Evolutionary conservation across 345 rosid genomes (phyloP).

Genomic region (Populus alba): DNA sequence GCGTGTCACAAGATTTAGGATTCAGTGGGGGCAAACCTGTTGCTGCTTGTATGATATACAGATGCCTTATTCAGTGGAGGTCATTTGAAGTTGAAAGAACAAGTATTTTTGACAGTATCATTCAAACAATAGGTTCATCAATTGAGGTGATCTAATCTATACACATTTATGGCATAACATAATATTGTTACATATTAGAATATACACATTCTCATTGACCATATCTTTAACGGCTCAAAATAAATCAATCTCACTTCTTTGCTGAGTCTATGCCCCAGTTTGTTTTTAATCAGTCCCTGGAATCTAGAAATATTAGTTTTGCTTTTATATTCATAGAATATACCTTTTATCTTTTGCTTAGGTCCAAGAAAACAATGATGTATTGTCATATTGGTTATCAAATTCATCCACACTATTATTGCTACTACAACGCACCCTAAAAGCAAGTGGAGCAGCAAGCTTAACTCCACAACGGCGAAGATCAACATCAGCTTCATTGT

Average conservation of each 20-base stretch:
- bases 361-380: slow-evolving; percentile 30
- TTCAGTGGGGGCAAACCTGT: slow-evolving; percentile 78
- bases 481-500: slow-evolving; percentile 22
- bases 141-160: slow-evolving; percentile 47
- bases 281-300: too few species aligned
- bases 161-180: not conserved
- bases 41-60: slow-evolving; percentile 86
- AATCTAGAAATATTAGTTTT: too few species aligned
- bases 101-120: slow-evolving; percentile 77
- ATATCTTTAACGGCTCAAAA: too few species aligned
- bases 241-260: too few species aligned
- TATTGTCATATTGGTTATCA: slow-evolving; percentile 31
- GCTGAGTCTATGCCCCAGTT: too few species aligned
- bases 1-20: slow-evolving; percentile 81
- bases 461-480: slow-evolving; percentile 34
- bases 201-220: too few species aligned
- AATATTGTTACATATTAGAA: too few species aligned
- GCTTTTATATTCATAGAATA: too few species aligned
- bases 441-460: slow-evolving; percentile 33
- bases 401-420: slow-evolving; percentile 27
- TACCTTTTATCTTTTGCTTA: not conserved
- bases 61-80: slow-evolving; percentile 90
- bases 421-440: slow-evolving; percentile 33
- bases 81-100: slow-evolving; percentile 95
- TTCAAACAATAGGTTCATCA: slow-evolving; percentile 81